Evolutionary conservation across 2,329 filamentous ascomycete genomes (phyloP).

Genomic region (Zymoseptoria passerinii): DNA sequence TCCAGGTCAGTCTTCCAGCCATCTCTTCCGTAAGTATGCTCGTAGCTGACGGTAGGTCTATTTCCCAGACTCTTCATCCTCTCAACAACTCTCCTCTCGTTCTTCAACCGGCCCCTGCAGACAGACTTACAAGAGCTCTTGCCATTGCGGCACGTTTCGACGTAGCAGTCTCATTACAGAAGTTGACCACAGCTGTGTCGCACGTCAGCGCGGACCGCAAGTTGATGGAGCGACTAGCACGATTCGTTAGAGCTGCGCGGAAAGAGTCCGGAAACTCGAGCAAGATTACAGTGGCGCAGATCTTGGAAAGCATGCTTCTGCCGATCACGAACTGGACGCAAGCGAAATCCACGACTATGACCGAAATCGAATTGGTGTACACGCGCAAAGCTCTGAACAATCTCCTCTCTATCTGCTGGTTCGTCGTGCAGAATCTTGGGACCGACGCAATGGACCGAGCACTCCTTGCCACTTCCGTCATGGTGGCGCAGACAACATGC

Average conservation of each 20-base stretch:
- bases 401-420: constrained; percentile 10
- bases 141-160: constrained; percentile 20
- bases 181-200: constrained; percentile 8
- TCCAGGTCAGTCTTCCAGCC: constrained; percentile 29
- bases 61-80: constrained; percentile 36
- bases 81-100: constrained; percentile 39
- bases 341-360: not conserved
- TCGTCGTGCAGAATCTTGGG: constrained; percentile 5
- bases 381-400: not conserved
- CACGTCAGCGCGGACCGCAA: constrained; percentile 11
- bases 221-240: constrained; percentile 9
- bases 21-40: constrained; percentile 23
- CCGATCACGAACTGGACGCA: not conserved
- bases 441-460: constrained; percentile 11
- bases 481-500: constrained; percentile 9
- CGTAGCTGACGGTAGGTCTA: constrained; percentile 30
- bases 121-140: constrained; percentile 12
- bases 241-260: constrained; percentile 11
- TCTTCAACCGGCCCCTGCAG: constrained; percentile 17
- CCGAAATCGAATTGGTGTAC: not conserved
- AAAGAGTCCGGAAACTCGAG: constrained; percentile 1
- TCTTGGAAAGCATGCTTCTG: not conserved
- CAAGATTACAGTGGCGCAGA: not conserved
- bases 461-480: constrained; percentile 7
- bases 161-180: constrained; percentile 5